Base-by-base conservation (phyloP, 169 alveolate species). In the Plasmodium malariae region DNA sequence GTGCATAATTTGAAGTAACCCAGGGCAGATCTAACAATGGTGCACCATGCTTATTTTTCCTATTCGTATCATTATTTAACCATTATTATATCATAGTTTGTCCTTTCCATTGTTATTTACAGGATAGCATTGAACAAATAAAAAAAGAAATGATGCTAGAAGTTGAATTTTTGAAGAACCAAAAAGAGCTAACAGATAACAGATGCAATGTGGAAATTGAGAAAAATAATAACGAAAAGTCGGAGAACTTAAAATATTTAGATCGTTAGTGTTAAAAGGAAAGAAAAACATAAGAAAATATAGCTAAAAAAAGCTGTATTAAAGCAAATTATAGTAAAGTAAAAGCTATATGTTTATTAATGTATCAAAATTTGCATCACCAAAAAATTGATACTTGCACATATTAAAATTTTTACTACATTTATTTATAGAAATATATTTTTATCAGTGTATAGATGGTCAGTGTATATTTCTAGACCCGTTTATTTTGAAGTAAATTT, bases 381-480 rank as follows among this genome's bases (percentile, higher is more conserved):
- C n/a, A n/a, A n/a, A n/a, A n/a, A n/a, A n/a, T n/a, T n/a, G n/a
- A 48, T 19, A 36, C 54, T 19, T 71, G 1, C 4, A 32, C 7
- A 49, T 19, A 34, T 21, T 5, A 55, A 37, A 59, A 1, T 36
- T 37, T 59, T 40, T 74, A 3, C 26, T 54, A 14, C 4, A 28
- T 73, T 73, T 73, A 12, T 24, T 62, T 26, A 30, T 40, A 80
- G 90, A 80, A 69, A 65, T 57, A 34, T 80, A 80, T 37, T 80
- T 80, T 48, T 80, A 80, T 57, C 90, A 80, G 30, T 65, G 83
- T 24, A 67, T 80, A 17, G 90, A 80, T 37, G 90, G 90, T 0
- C 90, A 80, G 34, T 80, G 90, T 9, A 80, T 80, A 48, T 80
- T 36, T 70, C 70, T 80, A 28, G 90, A 80, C 48, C 90, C 90